phyloP scores from a whole-genome alignment of 495 filamentous ascomycete species.

The Penicillium verhagenii region DNA sequence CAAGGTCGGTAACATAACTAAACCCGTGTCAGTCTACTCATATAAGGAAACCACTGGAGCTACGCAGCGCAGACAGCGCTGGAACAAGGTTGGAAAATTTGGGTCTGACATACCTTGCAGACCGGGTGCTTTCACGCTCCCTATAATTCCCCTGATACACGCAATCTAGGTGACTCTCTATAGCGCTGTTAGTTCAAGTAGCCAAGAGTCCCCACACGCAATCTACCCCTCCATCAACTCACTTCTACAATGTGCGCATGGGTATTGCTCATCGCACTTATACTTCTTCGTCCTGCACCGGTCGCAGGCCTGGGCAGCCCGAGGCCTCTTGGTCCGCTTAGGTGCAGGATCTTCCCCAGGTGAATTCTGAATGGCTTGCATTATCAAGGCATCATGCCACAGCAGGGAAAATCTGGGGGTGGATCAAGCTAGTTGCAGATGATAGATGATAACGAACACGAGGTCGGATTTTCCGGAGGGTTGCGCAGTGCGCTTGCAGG shows the following conservation, averaged over 20 bases:
- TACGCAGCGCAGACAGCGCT: background rate
- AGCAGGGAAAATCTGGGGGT: slow-evolving; percentile 6
- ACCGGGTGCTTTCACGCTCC: slow-evolving; percentile 35
- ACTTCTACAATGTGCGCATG: slow-evolving; percentile 44
- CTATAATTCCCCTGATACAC: slow-evolving; percentile 41
- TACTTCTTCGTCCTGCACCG: slow-evolving; percentile 44
- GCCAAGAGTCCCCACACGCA: background rate
- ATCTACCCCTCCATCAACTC: background rate
- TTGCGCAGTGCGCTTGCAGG: background rate
- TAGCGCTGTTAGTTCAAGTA: background rate
- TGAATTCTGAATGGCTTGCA: slow-evolving; percentile 14
- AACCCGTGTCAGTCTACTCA: background rate
- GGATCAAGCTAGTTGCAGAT: slow-evolving; percentile 2
- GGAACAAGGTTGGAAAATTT: background rate
- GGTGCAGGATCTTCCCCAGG: slow-evolving; percentile 22
- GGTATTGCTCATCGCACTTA: slow-evolving; percentile 45
- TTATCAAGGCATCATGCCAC: slow-evolving; percentile 16
- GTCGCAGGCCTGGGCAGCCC: slow-evolving; percentile 42
- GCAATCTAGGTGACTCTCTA: slow-evolving; percentile 33
- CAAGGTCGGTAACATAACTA: slow-evolving; percentile 38
- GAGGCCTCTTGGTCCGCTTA: slow-evolving; percentile 37
- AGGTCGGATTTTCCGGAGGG: background rate
- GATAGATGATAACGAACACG: background rate
- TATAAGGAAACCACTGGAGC: background rate
- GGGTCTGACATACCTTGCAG: slow-evolving; percentile 26